Evolutionary conservation across 164 flowering plant genomes (phyloP).

Genomic region (Amborella trichopoda): DNA sequence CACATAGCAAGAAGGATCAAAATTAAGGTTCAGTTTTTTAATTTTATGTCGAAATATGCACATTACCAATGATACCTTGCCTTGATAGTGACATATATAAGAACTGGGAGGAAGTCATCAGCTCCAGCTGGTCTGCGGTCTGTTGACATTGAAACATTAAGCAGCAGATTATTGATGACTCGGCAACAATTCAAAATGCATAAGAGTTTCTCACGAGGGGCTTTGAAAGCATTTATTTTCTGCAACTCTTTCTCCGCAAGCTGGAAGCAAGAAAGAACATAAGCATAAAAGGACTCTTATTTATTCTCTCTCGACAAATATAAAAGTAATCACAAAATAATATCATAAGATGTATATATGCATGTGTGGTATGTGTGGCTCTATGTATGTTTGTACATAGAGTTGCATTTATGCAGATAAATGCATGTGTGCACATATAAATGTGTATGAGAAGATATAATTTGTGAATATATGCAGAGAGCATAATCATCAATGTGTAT

Average conservation of each 20-base stretch:
- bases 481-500: no score
- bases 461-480: no score
- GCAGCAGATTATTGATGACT: constrained; percentile 47
- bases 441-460: no score
- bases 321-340: no score
- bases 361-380: no score
- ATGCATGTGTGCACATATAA: no score
- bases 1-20: background rate
- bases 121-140: constrained; percentile 30
- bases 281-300: background rate
- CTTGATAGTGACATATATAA: constrained; percentile 50
- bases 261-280: constrained; percentile 12
- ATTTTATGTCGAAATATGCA: constrained; percentile 11
- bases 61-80: constrained; percentile 53
- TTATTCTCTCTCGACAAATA: background rate
- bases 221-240: constrained; percentile 35
- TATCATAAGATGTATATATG: no score
- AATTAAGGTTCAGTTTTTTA: background rate
- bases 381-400: no score
- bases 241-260: constrained; percentile 47
- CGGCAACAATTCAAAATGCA: constrained; percentile 43
- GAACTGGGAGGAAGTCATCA: constrained; percentile 52
- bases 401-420: no score
- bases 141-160: constrained; percentile 28
- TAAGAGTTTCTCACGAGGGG: constrained; percentile 44